Conservation (phyloP, 768 basidiomycete genomes). For the Baorangia bicolor region DNA sequence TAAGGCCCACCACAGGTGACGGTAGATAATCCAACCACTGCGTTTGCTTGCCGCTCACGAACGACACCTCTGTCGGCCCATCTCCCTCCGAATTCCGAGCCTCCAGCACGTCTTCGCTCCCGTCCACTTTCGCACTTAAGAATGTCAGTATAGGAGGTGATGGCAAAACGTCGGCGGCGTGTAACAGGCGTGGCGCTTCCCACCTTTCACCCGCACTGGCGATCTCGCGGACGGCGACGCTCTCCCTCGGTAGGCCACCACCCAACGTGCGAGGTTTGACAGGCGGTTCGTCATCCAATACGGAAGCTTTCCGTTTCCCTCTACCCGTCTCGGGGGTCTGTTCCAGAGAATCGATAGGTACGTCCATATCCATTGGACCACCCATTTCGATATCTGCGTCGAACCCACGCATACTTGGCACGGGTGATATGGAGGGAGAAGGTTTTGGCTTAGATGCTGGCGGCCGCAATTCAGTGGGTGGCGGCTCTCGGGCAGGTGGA, state of each 20-base stretch:
- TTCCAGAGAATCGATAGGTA: slow-evolving; percentile 55
- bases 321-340: slow-evolving; percentile 39
- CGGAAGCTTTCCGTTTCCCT: slow-evolving; percentile 53
- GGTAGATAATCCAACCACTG: too few relatives aligned
- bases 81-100: slow-evolving; percentile 78
- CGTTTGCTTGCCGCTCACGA: too few relatives aligned
- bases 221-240: slow-evolving; percentile 57
- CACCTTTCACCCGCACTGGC: slow-evolving; percentile 16
- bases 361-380: slow-evolving; percentile 49
- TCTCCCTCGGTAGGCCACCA: slow-evolving; percentile 57
- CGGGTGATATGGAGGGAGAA: slow-evolving; percentile 42
- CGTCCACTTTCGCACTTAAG: slow-evolving; percentile 59
- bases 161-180: slow-evolving; percentile 16
- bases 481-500: slow-evolving; percentile 10
- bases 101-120: slow-evolving; percentile 68
- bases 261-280: slow-evolving; percentile 59
- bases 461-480: slow-evolving; percentile 12
- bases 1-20: slow-evolving; percentile 61
- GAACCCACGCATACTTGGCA: slow-evolving; percentile 49
- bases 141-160: too few relatives aligned
- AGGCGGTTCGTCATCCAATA: slow-evolving; percentile 41
- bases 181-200: slow-evolving; percentile 19
- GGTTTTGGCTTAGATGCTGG: slow-evolving; percentile 27
- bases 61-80: too few relatives aligned
- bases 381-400: slow-evolving; percentile 42